phyloP scores from a whole-genome alignment of 2,329 filamentous ascomycete species.

The Hypoxylon sp. region DNA sequence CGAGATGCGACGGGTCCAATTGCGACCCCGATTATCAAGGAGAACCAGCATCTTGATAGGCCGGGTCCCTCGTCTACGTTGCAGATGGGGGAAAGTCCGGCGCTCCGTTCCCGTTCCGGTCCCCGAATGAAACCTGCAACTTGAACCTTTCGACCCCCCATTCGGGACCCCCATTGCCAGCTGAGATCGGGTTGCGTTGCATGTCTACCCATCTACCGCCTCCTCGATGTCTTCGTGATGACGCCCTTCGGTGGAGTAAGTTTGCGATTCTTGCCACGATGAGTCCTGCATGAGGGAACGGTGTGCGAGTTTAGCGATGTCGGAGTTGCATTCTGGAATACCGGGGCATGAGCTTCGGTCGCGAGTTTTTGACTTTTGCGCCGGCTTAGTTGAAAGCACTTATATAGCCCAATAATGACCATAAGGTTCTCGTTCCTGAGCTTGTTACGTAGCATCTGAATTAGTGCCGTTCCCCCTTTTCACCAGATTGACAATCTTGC shows the following conservation, averaged over 20 bases:
- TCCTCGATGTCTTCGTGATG: constrained; percentile 14
- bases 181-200: constrained; percentile 14
- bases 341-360: not conserved
- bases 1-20: constrained; percentile 6
- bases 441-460: constrained; percentile 1
- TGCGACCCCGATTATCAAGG: constrained; percentile 24
- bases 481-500: not conserved
- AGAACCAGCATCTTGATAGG: constrained; percentile 27
- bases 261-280: constrained; percentile 4
- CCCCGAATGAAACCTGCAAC: constrained; percentile 21
- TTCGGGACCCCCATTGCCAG: constrained; percentile 12
- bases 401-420: constrained; percentile 19
- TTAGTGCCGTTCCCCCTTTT: not conserved
- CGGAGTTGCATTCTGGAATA: constrained; percentile 20
- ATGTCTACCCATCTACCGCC: constrained; percentile 10
- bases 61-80: not conserved
- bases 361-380: constrained; percentile 32
- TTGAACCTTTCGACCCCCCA: constrained; percentile 6
- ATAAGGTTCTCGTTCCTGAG: constrained; percentile 14
- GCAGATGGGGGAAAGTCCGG: constrained; percentile 29
- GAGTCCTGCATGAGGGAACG: constrained; percentile 20
- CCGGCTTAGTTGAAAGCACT: not conserved
- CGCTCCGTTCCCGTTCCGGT: constrained; percentile 37
- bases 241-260: constrained; percentile 22
- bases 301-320: constrained; percentile 31